These are phyloP conservation scores for Dendrothele bispora DNA, from an alignment of 768 basidiomycete genomes.

Conservation along the genomic window DNA sequence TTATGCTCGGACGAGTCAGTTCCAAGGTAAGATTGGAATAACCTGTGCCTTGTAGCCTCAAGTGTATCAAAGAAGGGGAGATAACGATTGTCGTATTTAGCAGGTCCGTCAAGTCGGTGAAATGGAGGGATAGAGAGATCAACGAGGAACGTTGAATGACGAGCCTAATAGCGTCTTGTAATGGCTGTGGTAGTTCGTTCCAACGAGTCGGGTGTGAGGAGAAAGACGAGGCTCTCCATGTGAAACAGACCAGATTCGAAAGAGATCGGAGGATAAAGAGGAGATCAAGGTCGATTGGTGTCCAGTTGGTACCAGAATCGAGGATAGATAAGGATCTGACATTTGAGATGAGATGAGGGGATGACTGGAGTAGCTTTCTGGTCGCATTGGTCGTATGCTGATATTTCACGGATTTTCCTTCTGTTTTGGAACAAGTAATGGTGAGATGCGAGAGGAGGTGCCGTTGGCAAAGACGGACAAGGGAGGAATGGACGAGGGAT, in stretches of 20 bases:
- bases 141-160: background rate
- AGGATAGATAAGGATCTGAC: slow-evolving; percentile 4
- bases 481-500: slow-evolving; percentile 3
- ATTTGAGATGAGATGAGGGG: slow-evolving; percentile 4
- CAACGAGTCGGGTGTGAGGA: background rate
- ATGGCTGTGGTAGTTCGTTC: slow-evolving; percentile 1
- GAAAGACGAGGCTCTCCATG: background rate
- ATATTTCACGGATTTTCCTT: background rate
- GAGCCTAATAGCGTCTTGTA: background rate
- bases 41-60: background rate
- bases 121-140: background rate
- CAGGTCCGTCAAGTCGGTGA: background rate
- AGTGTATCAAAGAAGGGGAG: background rate
- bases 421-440: background rate
- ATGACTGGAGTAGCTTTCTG: background rate
- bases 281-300: slow-evolving; percentile 1
- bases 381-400: background rate
- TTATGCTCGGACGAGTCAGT: slow-evolving; percentile 2
- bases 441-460: slow-evolving; percentile 2
- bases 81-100: background rate
- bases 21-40: background rate
- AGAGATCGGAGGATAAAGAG: background rate
- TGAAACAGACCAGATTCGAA: background rate
- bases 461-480: background rate
- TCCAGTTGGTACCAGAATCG: background rate